Evolutionary conservation across 1,139 yeast genomes (phyloP), one percentile per base, ranked within the genome.

Genomic region (Nakaseomyces sp.): DNA sequence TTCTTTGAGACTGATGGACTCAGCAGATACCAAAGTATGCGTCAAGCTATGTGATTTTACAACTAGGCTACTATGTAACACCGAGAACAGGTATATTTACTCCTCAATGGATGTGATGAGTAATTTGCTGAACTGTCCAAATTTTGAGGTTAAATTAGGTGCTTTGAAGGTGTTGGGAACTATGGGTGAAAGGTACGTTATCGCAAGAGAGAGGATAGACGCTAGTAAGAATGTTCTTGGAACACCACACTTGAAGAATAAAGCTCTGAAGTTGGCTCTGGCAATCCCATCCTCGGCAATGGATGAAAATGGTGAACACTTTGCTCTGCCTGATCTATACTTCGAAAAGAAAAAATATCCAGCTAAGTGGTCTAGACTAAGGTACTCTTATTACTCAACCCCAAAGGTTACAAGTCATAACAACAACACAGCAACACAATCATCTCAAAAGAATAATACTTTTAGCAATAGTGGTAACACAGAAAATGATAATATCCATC

Each of bases 21-120:
- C 52, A 0, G 62, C 62, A 0, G 94, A 85, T 51, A 70, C 66
- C 25, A 54, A 48, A 0, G 51, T 79, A 9, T 60, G 81, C 32
- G 64, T 72, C 0, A 65, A 80, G 1, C 69, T 87, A 42, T 67
- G 86, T 39, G 68, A 72, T 12, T 87, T 85, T 56, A 73, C 91
- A 0, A 70, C 74, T 30, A 65, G 77, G 47, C 66, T 89, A 40
- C 66, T 88, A 42, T 86, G 81, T 37, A 79, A 84, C 53, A 82
- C 93, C 49, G 71, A 79, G 19, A 80, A 81, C 54, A 72, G 86
- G 48, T 73, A 73, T 44, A 70, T 86, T 15, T 89, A 85, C 61
- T 70, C 80, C 16, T 80, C 89, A 29, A 68, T 76, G 38, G 84
- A 82, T 46, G 70, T 81, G 43, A 70, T 88, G 46, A 76, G 72